phyloP scores from a whole-genome alignment of 768 basidiomycete species.

The Phylloporus sp. region DNA sequence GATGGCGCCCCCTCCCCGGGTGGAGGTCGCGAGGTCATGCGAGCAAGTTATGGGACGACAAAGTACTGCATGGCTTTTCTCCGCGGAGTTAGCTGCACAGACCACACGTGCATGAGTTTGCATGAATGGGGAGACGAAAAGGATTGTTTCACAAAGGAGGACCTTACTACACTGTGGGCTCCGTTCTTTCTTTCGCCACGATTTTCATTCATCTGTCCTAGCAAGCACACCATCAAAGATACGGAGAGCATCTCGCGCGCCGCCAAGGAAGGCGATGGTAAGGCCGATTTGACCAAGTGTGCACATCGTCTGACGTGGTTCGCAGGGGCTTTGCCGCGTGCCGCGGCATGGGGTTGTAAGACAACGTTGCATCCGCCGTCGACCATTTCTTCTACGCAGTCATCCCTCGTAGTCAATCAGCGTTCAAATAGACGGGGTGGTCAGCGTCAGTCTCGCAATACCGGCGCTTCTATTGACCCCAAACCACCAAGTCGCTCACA shows the following conservation, averaged over 20 bases:
- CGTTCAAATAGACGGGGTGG: conserved; percentile 43
- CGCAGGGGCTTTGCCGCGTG: conserved; percentile 55
- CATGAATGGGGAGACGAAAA: conserved; percentile 99
- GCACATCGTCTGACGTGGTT: conserved; percentile 7
- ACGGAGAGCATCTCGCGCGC: conserved; percentile 64
- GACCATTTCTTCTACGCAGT: conserved; percentile 11
- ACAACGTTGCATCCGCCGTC: conserved; percentile 20
- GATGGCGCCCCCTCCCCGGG: conserved; percentile 91
- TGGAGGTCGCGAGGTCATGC: conserved; percentile 82
- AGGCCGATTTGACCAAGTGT: conserved; percentile 1
- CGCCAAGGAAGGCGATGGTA: conserved; percentile 58
- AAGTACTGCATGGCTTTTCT: conserved; percentile 97
- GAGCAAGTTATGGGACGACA: conserved; percentile 93
- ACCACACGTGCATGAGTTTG: conserved; percentile 87
- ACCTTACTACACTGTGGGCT: conserved; percentile 82
- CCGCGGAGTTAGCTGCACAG: conserved; percentile 76
- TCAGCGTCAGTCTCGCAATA: conserved; percentile 45
- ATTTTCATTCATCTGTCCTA: conserved; percentile 25
- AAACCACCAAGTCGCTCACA: conserved; percentile 33
- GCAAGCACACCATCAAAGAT: conserved; percentile 91
- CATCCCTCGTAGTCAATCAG: conserved; percentile 23
- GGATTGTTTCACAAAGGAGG: conserved; percentile 96
- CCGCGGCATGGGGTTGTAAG: conserved; percentile 59
- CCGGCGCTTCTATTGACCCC: conserved; percentile 31
- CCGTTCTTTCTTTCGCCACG: conserved; percentile 5